A percentile compares a stretch with the other conserved stretches of the same genome.
Conservation (phyloP, 768 basidiomycete species). For the Xerocomellus intermedius region DNA sequence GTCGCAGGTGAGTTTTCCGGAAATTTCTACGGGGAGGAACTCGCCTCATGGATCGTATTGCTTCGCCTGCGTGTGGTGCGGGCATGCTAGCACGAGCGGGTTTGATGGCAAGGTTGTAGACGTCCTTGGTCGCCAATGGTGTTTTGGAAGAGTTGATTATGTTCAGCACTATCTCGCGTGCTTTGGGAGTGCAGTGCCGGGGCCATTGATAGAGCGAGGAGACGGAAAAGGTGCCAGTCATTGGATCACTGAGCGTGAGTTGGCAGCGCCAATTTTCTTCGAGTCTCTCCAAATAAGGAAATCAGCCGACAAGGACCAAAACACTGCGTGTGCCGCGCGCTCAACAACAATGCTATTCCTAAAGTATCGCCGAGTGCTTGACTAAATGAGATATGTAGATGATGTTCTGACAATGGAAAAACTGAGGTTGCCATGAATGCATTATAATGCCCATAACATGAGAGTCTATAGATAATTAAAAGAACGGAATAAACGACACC, state of each 20-base stretch:
- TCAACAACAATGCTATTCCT: too few relatives aligned
- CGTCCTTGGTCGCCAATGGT: constrained; percentile 28
- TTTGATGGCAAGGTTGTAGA: constrained; percentile 22
- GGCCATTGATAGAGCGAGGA: constrained; percentile 24
- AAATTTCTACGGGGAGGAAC: constrained; percentile 6
- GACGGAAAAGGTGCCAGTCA: constrained; percentile 9
- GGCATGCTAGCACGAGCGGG: constrained; percentile 12
- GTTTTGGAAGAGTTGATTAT: constrained; percentile 23
- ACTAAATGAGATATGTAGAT: too few relatives aligned
- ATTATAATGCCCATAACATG: too few relatives aligned
- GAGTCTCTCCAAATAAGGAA: not conserved
- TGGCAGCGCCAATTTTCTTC: not conserved
- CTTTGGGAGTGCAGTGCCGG: constrained; percentile 21
- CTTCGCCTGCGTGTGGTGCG: constrained; percentile 45
- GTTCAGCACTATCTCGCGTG: constrained; percentile 20
- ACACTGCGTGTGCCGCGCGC: too few relatives aligned
- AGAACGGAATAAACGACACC: too few relatives aligned
- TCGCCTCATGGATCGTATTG: constrained; percentile 55
- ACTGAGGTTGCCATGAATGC: too few relatives aligned
- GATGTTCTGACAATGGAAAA: too few relatives aligned
- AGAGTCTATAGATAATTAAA: too few relatives aligned
- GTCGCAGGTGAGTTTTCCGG: not conserved
- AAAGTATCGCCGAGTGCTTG: too few relatives aligned
- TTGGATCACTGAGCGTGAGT: not conserved
- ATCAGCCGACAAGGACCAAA: too few relatives aligned